Conservation (phyloP, 2,329 filamentous ascomycete species). For the Fusarium sp. region DNA sequence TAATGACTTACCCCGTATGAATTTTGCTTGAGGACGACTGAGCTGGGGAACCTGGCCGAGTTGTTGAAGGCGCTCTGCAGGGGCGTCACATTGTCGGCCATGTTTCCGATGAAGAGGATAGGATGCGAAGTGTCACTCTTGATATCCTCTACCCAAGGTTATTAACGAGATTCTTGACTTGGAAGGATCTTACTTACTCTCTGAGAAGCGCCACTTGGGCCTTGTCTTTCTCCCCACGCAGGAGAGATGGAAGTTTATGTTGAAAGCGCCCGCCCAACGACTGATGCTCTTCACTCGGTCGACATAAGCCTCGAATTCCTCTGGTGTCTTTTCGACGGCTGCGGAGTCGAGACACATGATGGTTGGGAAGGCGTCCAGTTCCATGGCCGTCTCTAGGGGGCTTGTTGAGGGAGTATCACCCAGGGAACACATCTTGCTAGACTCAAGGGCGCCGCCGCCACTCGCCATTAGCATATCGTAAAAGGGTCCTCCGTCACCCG, state of each 20-base stretch:
- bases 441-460: conserved; percentile 3
- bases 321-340: conserved; percentile 44
- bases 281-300: conserved; percentile 51
- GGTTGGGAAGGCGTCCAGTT: conserved; percentile 55
- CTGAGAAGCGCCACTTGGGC: conserved; percentile 53
- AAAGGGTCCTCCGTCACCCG: conserved; percentile 57
- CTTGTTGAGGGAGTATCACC: conserved; percentile 43
- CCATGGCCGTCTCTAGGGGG: conserved; percentile 38
- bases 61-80: conserved; percentile 57
- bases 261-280: conserved; percentile 55
- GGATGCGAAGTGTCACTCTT: conserved; percentile 53
- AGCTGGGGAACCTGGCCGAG: conserved; percentile 56
- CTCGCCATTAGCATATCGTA: conserved; percentile 46
- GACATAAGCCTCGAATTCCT: conserved; percentile 49
- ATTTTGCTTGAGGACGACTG: conserved; percentile 59
- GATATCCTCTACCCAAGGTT: conserved; percentile 39
- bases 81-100: conserved; percentile 61
- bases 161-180: neutral
- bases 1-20: conserved; percentile 59
- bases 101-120: conserved; percentile 58
- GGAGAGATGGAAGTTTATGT: conserved; percentile 51
- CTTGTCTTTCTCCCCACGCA: conserved; percentile 53
- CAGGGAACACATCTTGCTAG: conserved; percentile 35
- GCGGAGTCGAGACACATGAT: conserved; percentile 59
- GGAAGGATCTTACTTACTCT: conserved; percentile 35